Percentiles rank a stretch among this genome's conserved stretches.
These are phyloP conservation scores for Carnegiea gigantea DNA, from an alignment of 179 eudicot genomes.

Conservation along the genomic window DNA sequence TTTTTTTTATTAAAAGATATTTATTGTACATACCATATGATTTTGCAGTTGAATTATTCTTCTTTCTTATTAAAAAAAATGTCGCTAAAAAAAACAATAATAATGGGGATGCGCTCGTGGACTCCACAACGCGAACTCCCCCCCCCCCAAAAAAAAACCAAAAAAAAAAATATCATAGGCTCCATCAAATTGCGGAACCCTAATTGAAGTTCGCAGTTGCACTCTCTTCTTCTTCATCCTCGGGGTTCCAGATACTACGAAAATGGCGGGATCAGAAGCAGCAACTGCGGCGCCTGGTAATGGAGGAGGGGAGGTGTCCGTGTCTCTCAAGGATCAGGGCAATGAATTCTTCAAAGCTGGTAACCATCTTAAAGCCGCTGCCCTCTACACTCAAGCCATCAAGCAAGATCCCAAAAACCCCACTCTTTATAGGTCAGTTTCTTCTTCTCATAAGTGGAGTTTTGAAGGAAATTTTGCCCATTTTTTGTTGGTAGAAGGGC, in stretches of 20 bases:
- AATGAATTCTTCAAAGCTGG: conserved; percentile 87
- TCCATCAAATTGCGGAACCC: conserved; percentile 7
- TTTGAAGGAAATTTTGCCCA: not conserved
- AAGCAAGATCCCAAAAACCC: conserved; percentile 77
- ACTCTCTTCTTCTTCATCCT: not conserved
- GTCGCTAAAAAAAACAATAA: no score
- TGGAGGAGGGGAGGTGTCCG: conserved; percentile 31
- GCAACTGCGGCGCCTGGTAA: conserved; percentile 18
- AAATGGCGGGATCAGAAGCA: conserved; percentile 58
- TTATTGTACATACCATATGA: no score
- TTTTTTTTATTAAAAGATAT: no score
- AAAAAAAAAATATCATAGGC: not conserved
- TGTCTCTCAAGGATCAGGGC: conserved; percentile 69
- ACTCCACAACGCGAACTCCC: no score
- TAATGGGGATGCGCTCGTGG: no score
- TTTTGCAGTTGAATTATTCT: no score
- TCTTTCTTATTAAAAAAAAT: no score
- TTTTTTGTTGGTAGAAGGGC: not conserved
- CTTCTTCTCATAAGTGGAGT: not conserved
- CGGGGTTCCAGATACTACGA: not conserved
- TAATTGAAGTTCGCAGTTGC: conserved; percentile 1
- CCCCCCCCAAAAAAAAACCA: no score
- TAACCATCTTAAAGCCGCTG: conserved; percentile 93
- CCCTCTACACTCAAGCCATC: conserved; percentile 95
- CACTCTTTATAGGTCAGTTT: conserved; percentile 72